phyloP scores from a whole-genome alignment of 345 rosid species.

The Aethionema arabicum region DNA sequence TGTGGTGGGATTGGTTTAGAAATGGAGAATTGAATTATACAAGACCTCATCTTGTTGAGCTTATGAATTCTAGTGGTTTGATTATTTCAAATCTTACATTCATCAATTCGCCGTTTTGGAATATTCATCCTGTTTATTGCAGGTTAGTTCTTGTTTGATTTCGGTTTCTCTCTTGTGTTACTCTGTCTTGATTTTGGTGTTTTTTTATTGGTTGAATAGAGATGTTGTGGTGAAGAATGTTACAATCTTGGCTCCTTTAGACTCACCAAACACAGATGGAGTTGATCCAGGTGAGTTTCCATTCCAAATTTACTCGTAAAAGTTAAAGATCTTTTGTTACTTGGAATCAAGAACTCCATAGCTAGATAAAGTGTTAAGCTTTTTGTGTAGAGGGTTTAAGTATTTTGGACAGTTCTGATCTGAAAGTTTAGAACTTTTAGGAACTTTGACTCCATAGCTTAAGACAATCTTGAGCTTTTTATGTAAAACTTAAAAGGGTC shows the following conservation, averaged over 20 bases:
- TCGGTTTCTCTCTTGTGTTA: background rate
- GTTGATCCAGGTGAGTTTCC: slow-evolving; percentile 82
- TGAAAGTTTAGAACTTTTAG: no score
- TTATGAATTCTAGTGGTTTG: slow-evolving; percentile 81
- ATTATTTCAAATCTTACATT: slow-evolving; percentile 85
- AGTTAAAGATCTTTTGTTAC: no score
- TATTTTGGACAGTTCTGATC: no score
- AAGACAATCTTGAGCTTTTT: no score
- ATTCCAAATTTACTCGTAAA: background rate
- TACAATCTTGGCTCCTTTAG: slow-evolving; percentile 90
- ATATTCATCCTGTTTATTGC: slow-evolving; percentile 96
- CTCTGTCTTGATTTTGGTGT: background rate
- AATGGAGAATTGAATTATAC: slow-evolving; percentile 71
- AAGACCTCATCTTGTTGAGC: slow-evolving; percentile 92
- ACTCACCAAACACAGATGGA: slow-evolving; percentile 96
- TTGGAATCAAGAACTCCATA: no score
- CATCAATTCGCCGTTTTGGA: slow-evolving; percentile 95
- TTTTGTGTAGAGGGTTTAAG: no score
- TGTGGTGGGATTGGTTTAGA: slow-evolving; percentile 90
- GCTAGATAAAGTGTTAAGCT: no score
- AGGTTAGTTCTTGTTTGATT: slow-evolving; percentile 46
- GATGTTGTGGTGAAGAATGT: slow-evolving; percentile 76
- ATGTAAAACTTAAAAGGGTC: no score
- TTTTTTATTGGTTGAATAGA: slow-evolving; percentile 65
- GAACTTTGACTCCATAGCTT: no score